These are phyloP conservation scores for Barnettozyma hawaiiensis DNA, from an alignment of 1,139 yeast genomes.

Conservation along the genomic window DNA sequence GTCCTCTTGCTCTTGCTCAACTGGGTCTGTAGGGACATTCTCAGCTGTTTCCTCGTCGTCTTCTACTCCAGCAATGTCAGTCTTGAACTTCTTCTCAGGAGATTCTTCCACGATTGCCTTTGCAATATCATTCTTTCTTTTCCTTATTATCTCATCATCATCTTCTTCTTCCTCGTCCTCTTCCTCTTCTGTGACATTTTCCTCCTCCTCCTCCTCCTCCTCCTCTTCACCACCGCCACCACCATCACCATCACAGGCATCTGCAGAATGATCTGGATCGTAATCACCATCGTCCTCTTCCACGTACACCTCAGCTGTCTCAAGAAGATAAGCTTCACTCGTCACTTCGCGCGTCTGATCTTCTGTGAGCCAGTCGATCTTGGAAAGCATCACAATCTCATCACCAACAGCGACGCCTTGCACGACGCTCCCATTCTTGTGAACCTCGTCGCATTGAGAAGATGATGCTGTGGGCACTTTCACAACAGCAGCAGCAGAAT, in stretches of 20 bases:
- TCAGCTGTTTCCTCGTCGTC: background rate
- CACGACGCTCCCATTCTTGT: background rate
- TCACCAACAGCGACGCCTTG: conserved; percentile 8
- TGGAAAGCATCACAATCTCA: conserved; percentile 31
- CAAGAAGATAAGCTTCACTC: conserved; percentile 16
- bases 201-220: conserved; percentile 4
- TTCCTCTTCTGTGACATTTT: background rate
- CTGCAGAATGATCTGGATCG: conserved; percentile 3
- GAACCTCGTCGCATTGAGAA: background rate
- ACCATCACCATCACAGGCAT: conserved; percentile 9
- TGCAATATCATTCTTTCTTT: conserved; percentile 7
- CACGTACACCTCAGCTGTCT: conserved; percentile 23
- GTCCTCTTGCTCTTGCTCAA: background rate
- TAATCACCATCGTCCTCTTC: conserved; percentile 21
- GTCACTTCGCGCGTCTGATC: conserved; percentile 29
- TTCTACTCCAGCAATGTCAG: background rate
- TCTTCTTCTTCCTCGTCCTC: conserved; percentile 1
- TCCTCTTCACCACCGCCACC: background rate
- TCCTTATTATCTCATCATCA: conserved; percentile 6
- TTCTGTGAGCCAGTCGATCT: conserved; percentile 44
- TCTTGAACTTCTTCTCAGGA: conserved; percentile 19
- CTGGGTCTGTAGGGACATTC: background rate
- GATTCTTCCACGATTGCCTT: conserved; percentile 13
- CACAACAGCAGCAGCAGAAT: background rate
- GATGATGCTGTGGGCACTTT: background rate